These are phyloP conservation scores for Xylaria sp. DNA, from an alignment of 2,329 filamentous ascomycete species.

Conservation along the genomic window DNA sequence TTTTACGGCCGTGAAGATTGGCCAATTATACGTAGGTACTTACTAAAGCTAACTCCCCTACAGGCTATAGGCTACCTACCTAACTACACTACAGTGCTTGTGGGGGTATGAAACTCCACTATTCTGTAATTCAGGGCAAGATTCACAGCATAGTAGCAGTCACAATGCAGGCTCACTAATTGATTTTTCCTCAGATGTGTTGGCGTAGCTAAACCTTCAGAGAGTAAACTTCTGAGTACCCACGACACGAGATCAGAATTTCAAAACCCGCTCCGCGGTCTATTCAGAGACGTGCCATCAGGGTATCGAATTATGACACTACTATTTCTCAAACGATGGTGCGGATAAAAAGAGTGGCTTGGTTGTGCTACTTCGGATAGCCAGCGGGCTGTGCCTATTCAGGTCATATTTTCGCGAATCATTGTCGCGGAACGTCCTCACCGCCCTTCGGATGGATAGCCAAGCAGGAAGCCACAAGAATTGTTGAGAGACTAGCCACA, in stretches of 20 bases:
- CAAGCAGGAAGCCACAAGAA: conserved; percentile 28
- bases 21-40: neutral
- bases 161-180: neutral
- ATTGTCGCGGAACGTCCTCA: conserved; percentile 14
- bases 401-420: neutral
- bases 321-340: neutral
- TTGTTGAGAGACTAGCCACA: conserved; percentile 25
- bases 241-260: neutral
- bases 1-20: neutral
- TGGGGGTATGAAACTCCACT: neutral
- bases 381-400: neutral
- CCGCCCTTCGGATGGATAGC: conserved; percentile 21
- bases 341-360: neutral
- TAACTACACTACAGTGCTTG: neutral
- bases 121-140: neutral
- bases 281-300: neutral
- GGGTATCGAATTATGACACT: neutral
- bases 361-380: neutral
- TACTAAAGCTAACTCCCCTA: neutral
- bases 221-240: neutral
- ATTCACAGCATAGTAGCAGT: neutral
- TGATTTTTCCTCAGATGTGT: neutral
- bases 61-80: neutral
- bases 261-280: neutral
- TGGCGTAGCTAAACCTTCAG: neutral